These are phyloP conservation scores for Castanea mollissima DNA, from an alignment of 306 rosid species.

Conservation along the genomic window DNA sequence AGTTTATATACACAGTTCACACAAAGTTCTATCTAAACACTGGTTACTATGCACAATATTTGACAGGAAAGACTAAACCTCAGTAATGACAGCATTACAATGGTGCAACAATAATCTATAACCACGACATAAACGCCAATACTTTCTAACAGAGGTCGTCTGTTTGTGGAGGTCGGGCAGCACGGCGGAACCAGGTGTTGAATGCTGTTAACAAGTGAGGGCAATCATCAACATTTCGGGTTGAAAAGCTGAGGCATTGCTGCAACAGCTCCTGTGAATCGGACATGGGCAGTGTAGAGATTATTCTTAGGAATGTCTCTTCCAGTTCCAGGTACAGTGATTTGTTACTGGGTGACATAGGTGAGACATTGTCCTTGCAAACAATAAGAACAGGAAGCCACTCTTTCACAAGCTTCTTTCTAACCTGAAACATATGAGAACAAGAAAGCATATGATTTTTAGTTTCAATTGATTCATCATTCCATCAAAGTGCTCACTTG, in stretches of 20 bases:
- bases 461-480: not conserved
- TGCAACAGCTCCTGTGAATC: constrained; percentile 87
- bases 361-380: constrained; percentile 79
- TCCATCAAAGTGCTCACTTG: not conserved
- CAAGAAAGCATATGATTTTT: not conserved
- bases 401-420: constrained; percentile 79
- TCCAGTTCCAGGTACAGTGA: constrained; percentile 67
- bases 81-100: not conserved
- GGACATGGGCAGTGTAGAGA: constrained; percentile 84
- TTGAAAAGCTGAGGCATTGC: constrained; percentile 84
- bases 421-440: constrained; percentile 48
- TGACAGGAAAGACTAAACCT: constrained; percentile 16
- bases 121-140: not conserved
- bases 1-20: constrained; percentile 25
- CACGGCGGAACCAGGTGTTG: constrained; percentile 95
- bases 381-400: constrained; percentile 92
- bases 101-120: constrained; percentile 1
- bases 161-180: constrained; percentile 41
- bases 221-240: constrained; percentile 82
- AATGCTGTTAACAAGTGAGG: constrained; percentile 81
- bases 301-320: constrained; percentile 73
- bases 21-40: constrained; percentile 23
- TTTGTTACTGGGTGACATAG: constrained; percentile 63
- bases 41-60: constrained; percentile 37
- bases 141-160: constrained; percentile 23